Percentiles rank a stretch among this genome's conserved stretches.
phyloP scores from a whole-genome alignment of 2,329 filamentous ascomycete genomes.

The Torrubiellomyces zombiae region DNA sequence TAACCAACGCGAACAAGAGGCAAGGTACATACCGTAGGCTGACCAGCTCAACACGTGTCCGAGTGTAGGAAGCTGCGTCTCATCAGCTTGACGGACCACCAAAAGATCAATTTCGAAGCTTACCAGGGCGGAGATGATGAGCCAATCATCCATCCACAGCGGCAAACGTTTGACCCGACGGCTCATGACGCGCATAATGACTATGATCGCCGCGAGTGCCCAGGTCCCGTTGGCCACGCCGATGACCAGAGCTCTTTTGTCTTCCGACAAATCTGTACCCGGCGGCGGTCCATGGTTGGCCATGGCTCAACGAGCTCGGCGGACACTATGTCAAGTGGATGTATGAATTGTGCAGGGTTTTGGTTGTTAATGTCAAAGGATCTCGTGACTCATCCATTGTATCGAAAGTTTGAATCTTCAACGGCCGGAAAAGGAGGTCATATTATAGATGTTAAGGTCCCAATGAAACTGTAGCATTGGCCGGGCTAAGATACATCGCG shows the following conservation, averaged over 20 bases:
- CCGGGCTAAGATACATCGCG: no score
- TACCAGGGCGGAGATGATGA: slow-evolving; percentile 10
- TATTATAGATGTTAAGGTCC: no score
- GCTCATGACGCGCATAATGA: slow-evolving; percentile 7
- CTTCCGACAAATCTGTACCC: slow-evolving; percentile 8
- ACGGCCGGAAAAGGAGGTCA: no score
- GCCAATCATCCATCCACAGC: slow-evolving; percentile 11
- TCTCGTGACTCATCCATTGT: no score
- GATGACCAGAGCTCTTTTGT: slow-evolving; percentile 6
- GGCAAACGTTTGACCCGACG: slow-evolving; percentile 6
- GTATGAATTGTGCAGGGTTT: no score
- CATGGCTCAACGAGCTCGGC: no score
- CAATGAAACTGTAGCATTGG: no score
- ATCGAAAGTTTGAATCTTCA: no score
- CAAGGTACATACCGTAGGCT: slow-evolving; percentile 8
- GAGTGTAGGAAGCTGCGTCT: slow-evolving; percentile 3
- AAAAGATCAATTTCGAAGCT: background rate
- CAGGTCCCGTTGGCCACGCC: slow-evolving; percentile 5
- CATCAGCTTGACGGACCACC: background rate
- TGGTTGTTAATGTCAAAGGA: no score
- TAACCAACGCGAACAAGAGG: no score
- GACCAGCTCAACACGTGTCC: slow-evolving; percentile 6
- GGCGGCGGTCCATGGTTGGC: no score
- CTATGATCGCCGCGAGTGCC: slow-evolving; percentile 5
- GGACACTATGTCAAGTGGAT: no score